Evolutionary conservation across 805 yeast genomes (phyloP), one percentile per base, ranked within the genome.

Genomic region (Cyberlindnera mississippiensis): DNA sequence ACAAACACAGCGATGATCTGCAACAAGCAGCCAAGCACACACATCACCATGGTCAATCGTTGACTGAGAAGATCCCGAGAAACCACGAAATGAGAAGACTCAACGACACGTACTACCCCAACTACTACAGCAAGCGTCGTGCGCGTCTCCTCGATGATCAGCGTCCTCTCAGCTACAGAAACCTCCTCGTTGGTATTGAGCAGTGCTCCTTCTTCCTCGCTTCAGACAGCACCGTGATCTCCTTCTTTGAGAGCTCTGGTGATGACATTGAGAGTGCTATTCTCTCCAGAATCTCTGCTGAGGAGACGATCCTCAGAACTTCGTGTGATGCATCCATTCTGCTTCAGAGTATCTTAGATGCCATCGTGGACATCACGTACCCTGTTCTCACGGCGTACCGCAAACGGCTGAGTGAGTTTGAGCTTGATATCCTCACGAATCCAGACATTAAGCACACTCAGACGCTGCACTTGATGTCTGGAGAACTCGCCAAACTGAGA

Each of bases 221-320:
- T 14, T 56, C 63, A 6, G 64, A 70, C 36, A 65, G 69, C 33
- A 69, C 78, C 0, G 72, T 78, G 11, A 66, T 78, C 4, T 68
- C 82, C 0, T 75, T 78, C 48, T 78, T 78, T 53, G 84, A 78
- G 52, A 71, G 75, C 45, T 68, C 77, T 4, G 80, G 78, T 5
- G 67, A 68, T 34, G 77, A 73, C 35, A 67, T 78, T 18, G 78
- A 73, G 41, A 61, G 62, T 28, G 81, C 83, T 2, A 67, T 78
- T 10, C 57, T 77, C 20, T 58, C 72, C 2, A 64, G 83, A 19
- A 61, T 78, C 27, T 54, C 67, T 29, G 58, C 74, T 2, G 67
- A 63, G 4, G 65, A 69, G 28, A 74, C 83, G 0, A 59, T 76
- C 28, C 51, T 78, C 20, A 58, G 81, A 38, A 73, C 71, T 27